These are phyloP conservation scores for Talaromyces albobiverticillius DNA, from an alignment of 2,329 filamentous ascomycete genomes.

Conservation along the genomic window DNA sequence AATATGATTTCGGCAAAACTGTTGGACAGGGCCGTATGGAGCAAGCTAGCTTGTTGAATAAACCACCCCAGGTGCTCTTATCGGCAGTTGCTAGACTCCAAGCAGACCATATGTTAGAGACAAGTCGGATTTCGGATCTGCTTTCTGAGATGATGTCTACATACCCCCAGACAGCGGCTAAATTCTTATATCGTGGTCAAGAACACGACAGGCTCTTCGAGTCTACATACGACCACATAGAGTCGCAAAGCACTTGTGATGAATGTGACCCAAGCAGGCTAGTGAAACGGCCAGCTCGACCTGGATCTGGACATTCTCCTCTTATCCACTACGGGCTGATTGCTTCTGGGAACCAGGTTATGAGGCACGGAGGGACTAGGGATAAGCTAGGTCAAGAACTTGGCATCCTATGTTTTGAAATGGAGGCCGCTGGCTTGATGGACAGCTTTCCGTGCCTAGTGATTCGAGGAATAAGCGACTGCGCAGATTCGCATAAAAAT, in stretches of 20 bases:
- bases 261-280: background rate
- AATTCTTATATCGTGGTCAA: background rate
- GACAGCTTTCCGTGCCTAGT: conserved; percentile 13
- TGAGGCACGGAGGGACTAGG: background rate
- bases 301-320: background rate
- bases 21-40: conserved; percentile 7
- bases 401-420: conserved; percentile 5
- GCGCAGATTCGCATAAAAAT: conserved; percentile 13
- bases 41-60: background rate
- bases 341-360: conserved; percentile 1
- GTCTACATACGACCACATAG: background rate
- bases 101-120: background rate
- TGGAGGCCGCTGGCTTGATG: conserved; percentile 8
- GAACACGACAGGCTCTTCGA: background rate
- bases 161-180: background rate
- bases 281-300: background rate
- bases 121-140: background rate
- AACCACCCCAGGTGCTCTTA: conserved; percentile 1
- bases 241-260: background rate
- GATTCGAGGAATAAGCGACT: conserved; percentile 11
- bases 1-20: conserved; percentile 19
- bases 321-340: conserved; percentile 6
- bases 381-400: background rate
- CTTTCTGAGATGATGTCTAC: background rate
- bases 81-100: background rate